phyloP scores from a whole-genome alignment of 2,329 filamentous ascomycete genomes.

The Xylaria sp. region DNA sequence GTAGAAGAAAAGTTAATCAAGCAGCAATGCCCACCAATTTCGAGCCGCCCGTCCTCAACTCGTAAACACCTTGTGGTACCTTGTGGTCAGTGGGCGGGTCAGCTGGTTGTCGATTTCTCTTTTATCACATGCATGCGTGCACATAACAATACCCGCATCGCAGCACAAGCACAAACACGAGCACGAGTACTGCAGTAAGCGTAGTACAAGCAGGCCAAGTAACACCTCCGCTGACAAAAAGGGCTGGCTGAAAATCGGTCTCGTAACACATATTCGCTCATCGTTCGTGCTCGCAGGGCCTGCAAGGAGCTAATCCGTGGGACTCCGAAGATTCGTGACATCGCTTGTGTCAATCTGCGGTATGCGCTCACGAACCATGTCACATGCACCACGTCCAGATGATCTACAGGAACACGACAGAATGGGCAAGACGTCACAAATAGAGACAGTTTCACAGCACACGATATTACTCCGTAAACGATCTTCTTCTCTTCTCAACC shows the following conservation, averaged over 20 bases:
- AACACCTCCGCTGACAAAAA: background rate
- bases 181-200: background rate
- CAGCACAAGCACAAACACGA: constrained; percentile 1
- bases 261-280: background rate
- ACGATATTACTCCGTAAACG: background rate
- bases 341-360: constrained; percentile 14
- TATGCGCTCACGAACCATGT: constrained; percentile 15
- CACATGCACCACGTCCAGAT: background rate
- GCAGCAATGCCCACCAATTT: background rate
- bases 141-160: background rate
- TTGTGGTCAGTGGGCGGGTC: background rate
- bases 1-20: background rate
- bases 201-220: background rate
- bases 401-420: background rate
- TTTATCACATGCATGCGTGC: background rate
- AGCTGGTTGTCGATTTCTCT: background rate
- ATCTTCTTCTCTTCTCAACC: constrained; percentile 24
- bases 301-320: constrained; percentile 17
- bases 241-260: no score
- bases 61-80: background rate
- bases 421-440: background rate
- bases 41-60: background rate
- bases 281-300: background rate
- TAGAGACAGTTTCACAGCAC: background rate
- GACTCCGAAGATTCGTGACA: constrained; percentile 13